These are phyloP conservation scores for Cystobasidium slooffiae DNA, from an alignment of 1,284 basidiomycete genomes.

Conservation along the genomic window DNA sequence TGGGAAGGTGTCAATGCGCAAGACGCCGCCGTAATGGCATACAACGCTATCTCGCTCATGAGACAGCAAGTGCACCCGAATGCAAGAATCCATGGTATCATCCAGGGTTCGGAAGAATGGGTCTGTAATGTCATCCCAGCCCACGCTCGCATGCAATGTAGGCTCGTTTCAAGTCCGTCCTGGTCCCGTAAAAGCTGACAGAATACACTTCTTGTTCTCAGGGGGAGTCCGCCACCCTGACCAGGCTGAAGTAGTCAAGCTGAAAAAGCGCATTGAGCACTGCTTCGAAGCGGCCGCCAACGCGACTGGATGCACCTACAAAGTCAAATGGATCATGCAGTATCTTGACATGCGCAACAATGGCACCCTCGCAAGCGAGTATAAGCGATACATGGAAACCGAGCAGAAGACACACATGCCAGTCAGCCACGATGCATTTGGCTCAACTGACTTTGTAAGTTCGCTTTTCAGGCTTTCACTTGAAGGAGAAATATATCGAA, in stretches of 20 bases:
- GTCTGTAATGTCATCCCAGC: constrained; percentile 56
- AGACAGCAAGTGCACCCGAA: constrained; percentile 73
- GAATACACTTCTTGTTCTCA: constrained; percentile 16
- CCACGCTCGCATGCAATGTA: constrained; percentile 51
- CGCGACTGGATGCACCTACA: constrained; percentile 70
- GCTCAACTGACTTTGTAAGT: constrained; percentile 57
- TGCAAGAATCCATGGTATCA: constrained; percentile 69
- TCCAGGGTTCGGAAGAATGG: constrained; percentile 57
- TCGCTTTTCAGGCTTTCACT: neutral
- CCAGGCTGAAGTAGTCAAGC: constrained; percentile 50
- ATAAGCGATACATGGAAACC: constrained; percentile 51
- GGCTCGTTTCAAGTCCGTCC: constrained; percentile 20
- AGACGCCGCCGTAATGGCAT: constrained; percentile 80
- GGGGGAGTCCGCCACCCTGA: constrained; percentile 52
- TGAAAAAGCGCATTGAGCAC: constrained; percentile 51
- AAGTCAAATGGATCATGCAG: constrained; percentile 57
- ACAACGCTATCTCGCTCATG: constrained; percentile 72
- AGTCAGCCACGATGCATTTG: constrained; percentile 43
- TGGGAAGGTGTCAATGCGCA: constrained; percentile 85
- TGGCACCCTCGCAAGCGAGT: constrained; percentile 49
- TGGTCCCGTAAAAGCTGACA: constrained; percentile 11
- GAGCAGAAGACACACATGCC: constrained; percentile 49
- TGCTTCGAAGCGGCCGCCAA: constrained; percentile 65
- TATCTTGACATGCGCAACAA: constrained; percentile 47
- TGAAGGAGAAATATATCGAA: neutral